A percentile compares a stretch with the other conserved stretches of the same genome.
These are phyloP conservation scores for Mayamaea pseudoterrestris DNA, from an alignment of 108 stramenopile genomes.

Conservation along the genomic window DNA sequence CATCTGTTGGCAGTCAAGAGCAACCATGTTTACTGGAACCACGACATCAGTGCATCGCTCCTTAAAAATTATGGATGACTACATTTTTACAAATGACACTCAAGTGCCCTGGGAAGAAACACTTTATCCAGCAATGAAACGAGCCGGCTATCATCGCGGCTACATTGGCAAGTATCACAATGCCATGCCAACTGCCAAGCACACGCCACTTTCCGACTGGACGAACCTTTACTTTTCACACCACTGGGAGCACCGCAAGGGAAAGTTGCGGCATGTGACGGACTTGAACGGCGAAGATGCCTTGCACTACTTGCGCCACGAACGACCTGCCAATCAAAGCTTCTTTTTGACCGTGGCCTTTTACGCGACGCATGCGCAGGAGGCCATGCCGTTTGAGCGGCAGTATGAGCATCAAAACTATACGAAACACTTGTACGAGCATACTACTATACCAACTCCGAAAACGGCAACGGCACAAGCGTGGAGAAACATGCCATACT, in stretches of 20 bases:
- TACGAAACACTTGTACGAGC: constrained; percentile 36
- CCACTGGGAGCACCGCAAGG: constrained; percentile 16
- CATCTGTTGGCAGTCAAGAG: constrained; percentile 68
- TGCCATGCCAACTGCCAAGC: constrained; percentile 1
- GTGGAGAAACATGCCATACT: constrained; percentile 20
- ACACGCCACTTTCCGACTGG: constrained; percentile 14
- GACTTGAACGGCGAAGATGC: constrained; percentile 56
- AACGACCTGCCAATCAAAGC: constrained; percentile 10
- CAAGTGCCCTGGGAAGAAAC: constrained; percentile 56
- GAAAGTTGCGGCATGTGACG: constrained; percentile 27
- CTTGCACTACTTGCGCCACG: constrained; percentile 32
- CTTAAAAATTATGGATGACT: not conserved
- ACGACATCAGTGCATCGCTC: constrained; percentile 40
- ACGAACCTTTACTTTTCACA: constrained; percentile 21
- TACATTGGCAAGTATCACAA: constrained; percentile 61
- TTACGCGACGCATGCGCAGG: constrained; percentile 69
- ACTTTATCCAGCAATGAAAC: constrained; percentile 41
- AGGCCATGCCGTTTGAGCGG: constrained; percentile 18
- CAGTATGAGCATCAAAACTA: constrained; percentile 44
- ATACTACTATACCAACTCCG: constrained; percentile 43
- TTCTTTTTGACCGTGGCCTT: constrained; percentile 70
- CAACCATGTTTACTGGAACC: constrained; percentile 56
- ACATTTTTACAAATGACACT: constrained; percentile 8
- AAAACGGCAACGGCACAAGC: constrained; percentile 21
- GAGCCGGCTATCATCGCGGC: constrained; percentile 53